Conservation (phyloP, 495 filamentous ascomycete species). For the Immersiella caudata region DNA sequence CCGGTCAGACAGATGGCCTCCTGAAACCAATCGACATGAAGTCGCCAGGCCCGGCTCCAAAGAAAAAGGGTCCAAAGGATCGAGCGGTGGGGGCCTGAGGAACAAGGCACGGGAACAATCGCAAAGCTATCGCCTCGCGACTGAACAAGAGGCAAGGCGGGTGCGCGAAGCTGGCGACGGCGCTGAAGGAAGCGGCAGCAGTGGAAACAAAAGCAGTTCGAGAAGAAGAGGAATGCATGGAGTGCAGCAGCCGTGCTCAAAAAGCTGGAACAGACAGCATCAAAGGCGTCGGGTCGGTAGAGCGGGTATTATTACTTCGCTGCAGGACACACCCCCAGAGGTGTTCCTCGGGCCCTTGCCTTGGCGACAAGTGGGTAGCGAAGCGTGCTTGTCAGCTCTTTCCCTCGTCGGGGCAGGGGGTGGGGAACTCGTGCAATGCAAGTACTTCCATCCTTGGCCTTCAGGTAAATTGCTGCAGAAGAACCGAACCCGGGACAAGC, state of each 20-base stretch:
- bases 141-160: background rate
- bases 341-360: constrained; percentile 11
- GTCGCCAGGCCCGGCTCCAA: constrained; percentile 5
- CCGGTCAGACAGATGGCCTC: background rate
- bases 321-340: constrained; percentile 21
- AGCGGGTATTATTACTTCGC: constrained; percentile 20
- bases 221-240: constrained; percentile 15
- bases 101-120: background rate
- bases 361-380: constrained; percentile 19
- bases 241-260: constrained; percentile 14
- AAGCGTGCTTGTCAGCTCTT: constrained; percentile 10
- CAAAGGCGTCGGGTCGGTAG: constrained; percentile 12
- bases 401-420: background rate
- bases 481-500: constrained; percentile 20
- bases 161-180: constrained; percentile 1
- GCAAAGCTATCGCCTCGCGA: background rate
- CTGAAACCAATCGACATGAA: constrained; percentile 14
- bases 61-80: constrained; percentile 1
- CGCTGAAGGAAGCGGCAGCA: background rate
- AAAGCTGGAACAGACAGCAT: constrained; percentile 9
- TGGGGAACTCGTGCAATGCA: constrained; percentile 5
- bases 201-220: constrained; percentile 13
- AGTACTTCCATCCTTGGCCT: constrained; percentile 6
- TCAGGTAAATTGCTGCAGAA: constrained; percentile 20
- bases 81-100: background rate